A percentile compares a stretch with the other conserved stretches of the same genome.
Conservation (phyloP, 2,329 filamentous ascomycete species). For the Fusarium sp. region DNA sequence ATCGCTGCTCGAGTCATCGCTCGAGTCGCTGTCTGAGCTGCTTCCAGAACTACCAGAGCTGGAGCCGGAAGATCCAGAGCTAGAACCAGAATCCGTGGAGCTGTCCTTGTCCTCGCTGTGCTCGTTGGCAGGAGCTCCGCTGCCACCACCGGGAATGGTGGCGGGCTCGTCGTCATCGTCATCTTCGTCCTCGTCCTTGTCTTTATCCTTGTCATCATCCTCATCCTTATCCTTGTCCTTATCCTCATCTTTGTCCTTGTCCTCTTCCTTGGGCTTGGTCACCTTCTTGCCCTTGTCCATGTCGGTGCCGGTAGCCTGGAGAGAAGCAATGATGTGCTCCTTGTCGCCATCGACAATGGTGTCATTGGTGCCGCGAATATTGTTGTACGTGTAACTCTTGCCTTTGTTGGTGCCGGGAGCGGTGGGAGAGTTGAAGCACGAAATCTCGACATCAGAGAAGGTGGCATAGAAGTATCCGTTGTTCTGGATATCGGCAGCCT, state of each 20-base stretch:
- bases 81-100: conserved; percentile 38
- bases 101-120: conserved; percentile 34
- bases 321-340: conserved; percentile 76
- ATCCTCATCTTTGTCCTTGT: conserved; percentile 25
- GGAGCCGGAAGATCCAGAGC: conserved; percentile 35
- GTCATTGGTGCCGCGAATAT: conserved; percentile 71
- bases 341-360: conserved; percentile 79
- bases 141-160: conserved; percentile 37
- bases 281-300: conserved; percentile 60
- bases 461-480: conserved; percentile 89
- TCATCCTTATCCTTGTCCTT: conserved; percentile 25
- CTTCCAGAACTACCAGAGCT: conserved; percentile 24
- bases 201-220: conserved; percentile 11
- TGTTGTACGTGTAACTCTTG: conserved; percentile 78
- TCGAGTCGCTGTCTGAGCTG: conserved; percentile 32
- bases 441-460: conserved; percentile 77
- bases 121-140: conserved; percentile 32
- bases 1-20: conserved; percentile 29
- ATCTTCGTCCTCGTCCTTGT: conserved; percentile 16
- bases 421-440: conserved; percentile 76
- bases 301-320: conserved; percentile 81
- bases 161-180: conserved; percentile 34
- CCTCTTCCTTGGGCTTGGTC: conserved; percentile 37
- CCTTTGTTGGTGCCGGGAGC: conserved; percentile 72
- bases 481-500: conserved; percentile 75